Percentiles rank a stretch among this genome's conserved stretches.
phyloP scores from a whole-genome alignment of 495 filamentous ascomycete genomes.

The Poronia punctata region DNA sequence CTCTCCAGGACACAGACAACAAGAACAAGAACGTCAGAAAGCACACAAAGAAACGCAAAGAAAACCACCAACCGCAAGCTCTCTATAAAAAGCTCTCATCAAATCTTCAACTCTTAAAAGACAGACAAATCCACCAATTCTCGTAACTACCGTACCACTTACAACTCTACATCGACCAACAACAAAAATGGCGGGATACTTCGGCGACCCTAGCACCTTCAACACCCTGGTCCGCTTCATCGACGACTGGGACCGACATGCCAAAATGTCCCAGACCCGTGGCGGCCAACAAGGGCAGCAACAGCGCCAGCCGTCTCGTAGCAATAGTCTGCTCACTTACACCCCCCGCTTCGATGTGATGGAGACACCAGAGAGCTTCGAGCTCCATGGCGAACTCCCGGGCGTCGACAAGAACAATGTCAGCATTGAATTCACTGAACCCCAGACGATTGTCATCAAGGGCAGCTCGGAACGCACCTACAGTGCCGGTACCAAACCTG shows the following conservation, averaged over 20 bases:
- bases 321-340: constrained; percentile 43
- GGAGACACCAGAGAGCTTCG: constrained; percentile 60
- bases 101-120: not conserved
- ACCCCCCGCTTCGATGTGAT: constrained; percentile 74
- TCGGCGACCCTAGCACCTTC: constrained; percentile 40
- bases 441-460: constrained; percentile 64
- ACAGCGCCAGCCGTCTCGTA: constrained; percentile 1
- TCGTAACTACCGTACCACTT: constrained; percentile 3
- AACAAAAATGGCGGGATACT: no score
- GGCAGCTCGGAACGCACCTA: constrained; percentile 59
- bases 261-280: no score
- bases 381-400: constrained; percentile 83
- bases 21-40: constrained; percentile 13
- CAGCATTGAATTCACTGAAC: constrained; percentile 77
- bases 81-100: constrained; percentile 5
- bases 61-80: constrained; percentile 1
- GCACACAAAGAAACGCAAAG: constrained; percentile 3
- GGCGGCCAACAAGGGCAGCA: constrained; percentile 20
- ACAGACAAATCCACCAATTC: not conserved
- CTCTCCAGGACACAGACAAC: constrained; percentile 21
- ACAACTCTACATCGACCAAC: constrained; percentile 35
- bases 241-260: constrained; percentile 64
- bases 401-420: constrained; percentile 73
- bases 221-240: constrained; percentile 67
- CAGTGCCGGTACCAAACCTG: constrained; percentile 34